Percentiles rank a stretch among this genome's conserved stretches.
These are phyloP conservation scores for Penicillium turbatum DNA, from an alignment of 495 filamentous ascomycete genomes.

Conservation along the genomic window DNA sequence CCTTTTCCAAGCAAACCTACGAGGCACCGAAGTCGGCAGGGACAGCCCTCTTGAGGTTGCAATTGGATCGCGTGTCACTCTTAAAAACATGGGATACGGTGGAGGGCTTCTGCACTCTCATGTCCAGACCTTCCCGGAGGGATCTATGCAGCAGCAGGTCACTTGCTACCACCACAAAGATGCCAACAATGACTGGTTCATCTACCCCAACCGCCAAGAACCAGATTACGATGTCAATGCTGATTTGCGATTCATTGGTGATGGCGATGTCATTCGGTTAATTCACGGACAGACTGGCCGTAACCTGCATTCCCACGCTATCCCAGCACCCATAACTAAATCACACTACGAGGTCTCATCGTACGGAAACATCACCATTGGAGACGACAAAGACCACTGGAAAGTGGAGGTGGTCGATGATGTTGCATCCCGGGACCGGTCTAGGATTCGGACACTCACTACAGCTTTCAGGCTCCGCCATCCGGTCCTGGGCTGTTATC, in stretches of 20 bases:
- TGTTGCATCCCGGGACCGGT: conserved; percentile 78
- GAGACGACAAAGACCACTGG: conserved; percentile 99
- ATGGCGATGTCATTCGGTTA: conserved; percentile 76
- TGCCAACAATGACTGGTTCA: conserved; percentile 99
- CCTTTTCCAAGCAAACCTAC: conserved; percentile 94
- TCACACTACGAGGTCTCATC: conserved; percentile 86
- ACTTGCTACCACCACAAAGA: conserved; percentile 99
- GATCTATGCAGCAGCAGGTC: conserved; percentile 90
- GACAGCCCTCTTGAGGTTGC: conserved; percentile 92
- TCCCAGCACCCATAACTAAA: conserved; percentile 86
- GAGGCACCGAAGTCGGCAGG: conserved; percentile 86
- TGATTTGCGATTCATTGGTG: conserved; percentile 66
- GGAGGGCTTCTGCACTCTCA: conserved; percentile 97
- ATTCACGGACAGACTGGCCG: conserved; percentile 95
- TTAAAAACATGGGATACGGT: conserved; percentile 99
- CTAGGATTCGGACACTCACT: conserved; percentile 85
- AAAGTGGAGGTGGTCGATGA: conserved; percentile 86
- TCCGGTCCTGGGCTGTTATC: conserved; percentile 79
- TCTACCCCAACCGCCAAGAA: conserved; percentile 83
- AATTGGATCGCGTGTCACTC: conserved; percentile 79
- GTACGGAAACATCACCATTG: conserved; percentile 95
- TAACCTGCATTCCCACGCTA: conserved; percentile 89
- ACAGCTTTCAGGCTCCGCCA: conserved; percentile 90
- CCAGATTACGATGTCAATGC: conserved; percentile 66
- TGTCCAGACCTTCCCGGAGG: conserved; percentile 93